Percentiles rank a stretch among this genome's conserved stretches.
Evolutionary conservation across 2,329 filamentous ascomycete genomes (phyloP).

Genomic region (Chrysosporium queenslandicum): DNA sequence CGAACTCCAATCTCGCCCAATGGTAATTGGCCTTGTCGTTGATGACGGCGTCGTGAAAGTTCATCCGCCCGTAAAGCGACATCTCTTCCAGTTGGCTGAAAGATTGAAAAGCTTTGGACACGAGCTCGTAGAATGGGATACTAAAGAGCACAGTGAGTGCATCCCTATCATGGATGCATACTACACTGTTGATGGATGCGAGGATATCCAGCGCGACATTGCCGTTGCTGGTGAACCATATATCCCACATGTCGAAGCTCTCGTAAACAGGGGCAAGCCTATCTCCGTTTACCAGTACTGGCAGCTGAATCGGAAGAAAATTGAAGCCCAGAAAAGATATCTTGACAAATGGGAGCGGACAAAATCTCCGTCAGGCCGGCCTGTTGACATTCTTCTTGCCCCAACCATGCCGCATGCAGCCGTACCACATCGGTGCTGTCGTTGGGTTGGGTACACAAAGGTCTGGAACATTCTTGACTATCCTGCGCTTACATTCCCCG

Average conservation of each 20-base stretch:
- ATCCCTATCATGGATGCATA: constrained; percentile 52
- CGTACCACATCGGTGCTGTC: constrained; percentile 36
- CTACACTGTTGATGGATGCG: constrained; percentile 53
- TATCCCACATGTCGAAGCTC: constrained; percentile 48
- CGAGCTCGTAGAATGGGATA: constrained; percentile 46
- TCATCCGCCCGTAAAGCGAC: constrained; percentile 50
- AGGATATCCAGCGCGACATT: constrained; percentile 51
- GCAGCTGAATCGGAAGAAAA: constrained; percentile 54
- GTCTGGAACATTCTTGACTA: constrained; percentile 56
- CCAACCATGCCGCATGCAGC: constrained; percentile 53
- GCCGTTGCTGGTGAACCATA: constrained; percentile 48
- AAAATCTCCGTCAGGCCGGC: constrained; percentile 37
- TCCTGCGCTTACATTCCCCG: constrained; percentile 47
- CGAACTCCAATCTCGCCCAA: constrained; percentile 36
- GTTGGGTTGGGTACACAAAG: constrained; percentile 51
- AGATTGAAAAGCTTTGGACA: constrained; percentile 51
- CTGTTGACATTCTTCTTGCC: constrained; percentile 48
- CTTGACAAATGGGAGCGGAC: constrained; percentile 49
- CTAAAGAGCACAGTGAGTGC: constrained; percentile 44
- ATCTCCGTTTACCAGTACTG: constrained; percentile 58
- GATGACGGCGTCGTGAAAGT: constrained; percentile 51
- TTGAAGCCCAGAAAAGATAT: constrained; percentile 45
- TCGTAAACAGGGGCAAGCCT: constrained; percentile 44
- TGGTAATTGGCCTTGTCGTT: constrained; percentile 52
- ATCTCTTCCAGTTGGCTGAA: constrained; percentile 44